Evolutionary conservation across 2,329 filamentous ascomycete genomes (phyloP).

Genomic region (Colletotrichum coccodes): DNA sequence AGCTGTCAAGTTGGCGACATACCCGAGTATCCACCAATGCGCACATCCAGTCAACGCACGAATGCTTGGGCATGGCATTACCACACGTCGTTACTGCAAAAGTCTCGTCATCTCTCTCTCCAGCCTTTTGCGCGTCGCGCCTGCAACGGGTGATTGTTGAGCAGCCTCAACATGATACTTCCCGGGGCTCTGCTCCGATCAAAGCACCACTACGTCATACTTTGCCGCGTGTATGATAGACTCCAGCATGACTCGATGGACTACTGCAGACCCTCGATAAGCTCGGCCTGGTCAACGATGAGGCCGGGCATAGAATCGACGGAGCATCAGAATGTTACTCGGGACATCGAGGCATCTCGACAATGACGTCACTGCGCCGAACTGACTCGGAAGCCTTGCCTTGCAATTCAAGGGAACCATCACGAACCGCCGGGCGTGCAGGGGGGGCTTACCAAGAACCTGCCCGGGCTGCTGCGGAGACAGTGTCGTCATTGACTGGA

Average conservation of each 20-base stretch:
- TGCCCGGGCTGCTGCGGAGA: conserved; percentile 22
- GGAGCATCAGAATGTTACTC: conserved; percentile 4
- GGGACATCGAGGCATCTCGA: conserved; percentile 16
- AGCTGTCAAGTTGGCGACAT: conserved; percentile 21
- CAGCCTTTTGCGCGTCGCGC: neutral
- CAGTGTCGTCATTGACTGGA: conserved; percentile 27
- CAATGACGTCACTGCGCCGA: conserved; percentile 12
- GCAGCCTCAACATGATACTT: neutral
- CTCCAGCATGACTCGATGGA: conserved; percentile 14
- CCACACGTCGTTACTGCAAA: neutral
- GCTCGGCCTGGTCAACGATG: neutral
- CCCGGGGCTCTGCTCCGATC: neutral
- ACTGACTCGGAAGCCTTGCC: conserved; percentile 21
- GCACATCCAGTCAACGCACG: neutral
- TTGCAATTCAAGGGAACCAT: conserved; percentile 23
- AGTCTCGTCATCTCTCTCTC: conserved; percentile 1
- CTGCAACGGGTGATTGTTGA: neutral
- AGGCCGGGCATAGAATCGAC: conserved; percentile 11
- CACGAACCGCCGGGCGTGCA: conserved; percentile 18
- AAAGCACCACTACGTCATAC: conserved; percentile 16
- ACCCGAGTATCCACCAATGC: conserved; percentile 1
- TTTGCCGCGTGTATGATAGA: neutral
- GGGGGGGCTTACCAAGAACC: conserved; percentile 24
- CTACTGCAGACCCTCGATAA: neutral
- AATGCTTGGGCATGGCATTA: neutral